phyloP scores from a whole-genome alignment of 208 protist species.

The Jaenimonas drosophilae region DNA sequence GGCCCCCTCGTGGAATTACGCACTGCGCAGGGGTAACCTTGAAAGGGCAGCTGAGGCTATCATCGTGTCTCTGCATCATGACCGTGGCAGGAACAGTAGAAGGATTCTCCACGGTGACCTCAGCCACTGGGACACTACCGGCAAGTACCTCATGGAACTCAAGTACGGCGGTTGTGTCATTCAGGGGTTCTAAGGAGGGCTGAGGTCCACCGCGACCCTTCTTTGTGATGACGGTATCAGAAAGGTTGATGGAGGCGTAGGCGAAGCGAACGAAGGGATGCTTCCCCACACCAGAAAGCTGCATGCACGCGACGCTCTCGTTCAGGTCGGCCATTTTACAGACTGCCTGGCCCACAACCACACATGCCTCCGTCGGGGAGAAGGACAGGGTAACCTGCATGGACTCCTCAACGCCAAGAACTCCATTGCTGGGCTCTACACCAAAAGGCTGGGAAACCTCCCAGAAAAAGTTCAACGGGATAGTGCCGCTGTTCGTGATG shows the following conservation, averaged over 20 bases:
- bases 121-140: constrained; percentile 8
- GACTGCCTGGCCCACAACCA: constrained; percentile 67
- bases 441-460: constrained; percentile 61
- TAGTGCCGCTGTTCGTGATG: constrained; percentile 73
- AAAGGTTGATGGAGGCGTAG: neutral
- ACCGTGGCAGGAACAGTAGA: constrained; percentile 64
- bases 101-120: constrained; percentile 67
- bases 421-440: constrained; percentile 38
- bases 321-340: constrained; percentile 47
- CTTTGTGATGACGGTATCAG: too few relatives aligned
- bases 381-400: constrained; percentile 45
- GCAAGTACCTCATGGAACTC: constrained; percentile 38
- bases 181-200: constrained; percentile 3
- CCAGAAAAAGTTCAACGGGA: constrained; percentile 73
- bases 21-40: constrained; percentile 17
- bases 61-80: constrained; percentile 19
- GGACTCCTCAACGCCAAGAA: constrained; percentile 32
- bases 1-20: constrained; percentile 32
- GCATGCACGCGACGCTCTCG: constrained; percentile 39
- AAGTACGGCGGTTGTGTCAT: constrained; percentile 5
- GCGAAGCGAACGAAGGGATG: constrained; percentile 57
- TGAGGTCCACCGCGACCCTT: too few relatives aligned
- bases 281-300: constrained; percentile 88
- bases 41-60: constrained; percentile 30
- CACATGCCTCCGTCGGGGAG: constrained; percentile 61